A percentile compares a stretch with the other conserved stretches of the same genome.
Evolutionary conservation across 768 basidiomycete species (phyloP).

Genomic region (Lyophyllum semitale): DNA sequence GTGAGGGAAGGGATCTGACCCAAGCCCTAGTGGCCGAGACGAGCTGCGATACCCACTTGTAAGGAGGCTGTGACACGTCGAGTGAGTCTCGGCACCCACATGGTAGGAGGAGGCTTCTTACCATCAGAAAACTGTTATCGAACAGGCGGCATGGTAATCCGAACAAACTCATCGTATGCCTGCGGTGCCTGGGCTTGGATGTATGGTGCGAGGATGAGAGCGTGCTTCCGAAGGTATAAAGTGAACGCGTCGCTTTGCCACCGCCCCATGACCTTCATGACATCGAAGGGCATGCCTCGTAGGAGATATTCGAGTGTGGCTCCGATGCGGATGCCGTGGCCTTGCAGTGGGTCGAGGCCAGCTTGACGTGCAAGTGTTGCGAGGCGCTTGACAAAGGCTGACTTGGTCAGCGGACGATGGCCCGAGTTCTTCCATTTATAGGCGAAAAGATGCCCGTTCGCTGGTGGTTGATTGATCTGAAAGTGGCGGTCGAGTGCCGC

Average conservation of each 20-base stretch:
- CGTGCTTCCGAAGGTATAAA: too few relatives aligned
- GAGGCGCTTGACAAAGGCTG: too few relatives aligned
- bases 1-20: too few relatives aligned
- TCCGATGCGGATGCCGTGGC: conserved; percentile 28
- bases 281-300: too few relatives aligned
- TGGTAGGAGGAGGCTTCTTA: neutral
- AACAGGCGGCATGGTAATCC: too few relatives aligned
- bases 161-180: too few relatives aligned
- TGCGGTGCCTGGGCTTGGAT: neutral
- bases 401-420: conserved; percentile 19
- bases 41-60: too few relatives aligned
- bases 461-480: neutral
- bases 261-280: too few relatives aligned
- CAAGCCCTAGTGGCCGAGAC: too few relatives aligned
- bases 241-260: too few relatives aligned
- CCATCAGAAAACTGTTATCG: neutral
- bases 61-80: too few relatives aligned
- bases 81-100: neutral
- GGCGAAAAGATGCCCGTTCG: neutral
- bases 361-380: neutral
- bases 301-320: too few relatives aligned
- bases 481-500: conserved; percentile 5
- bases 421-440: neutral
- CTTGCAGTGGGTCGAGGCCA: conserved; percentile 12
- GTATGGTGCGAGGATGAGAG: conserved; percentile 9